Evolutionary conservation across 768 basidiomycete species (phyloP), one percentile per base, ranked within the genome.

Genomic region (Boletus rufocinnamomeus): DNA sequence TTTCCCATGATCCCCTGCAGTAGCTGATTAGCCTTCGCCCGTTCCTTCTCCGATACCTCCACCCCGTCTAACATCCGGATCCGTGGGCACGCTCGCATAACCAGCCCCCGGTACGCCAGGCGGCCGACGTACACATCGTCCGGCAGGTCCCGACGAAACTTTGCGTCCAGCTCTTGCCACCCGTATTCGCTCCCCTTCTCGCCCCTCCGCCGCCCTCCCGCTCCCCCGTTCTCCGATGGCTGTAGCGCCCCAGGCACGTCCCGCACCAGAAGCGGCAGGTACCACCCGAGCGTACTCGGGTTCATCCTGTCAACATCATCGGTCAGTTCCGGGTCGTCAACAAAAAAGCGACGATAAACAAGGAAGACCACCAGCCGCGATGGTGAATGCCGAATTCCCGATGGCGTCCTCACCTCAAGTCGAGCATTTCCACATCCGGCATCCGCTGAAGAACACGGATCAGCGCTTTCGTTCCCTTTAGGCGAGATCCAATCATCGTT

Each of bases 211-310:
- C 51, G 55, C 62, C 43, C 63, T 47, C 62, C 65, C 59, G 41
- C 59, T 47, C 45, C 51, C 27, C 65, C 66, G 62, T 68, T 59
- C 60, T 83, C 84, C 23, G 83, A 84, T 34, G 87, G 85, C 66
- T 87, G 85, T 66, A 87, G 71, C 57, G 84, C 88, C 11, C 85
- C 87, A 64, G 84, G 84, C 52, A 83, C 77, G 65, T 87, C 85
- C 63, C 82, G 79, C 57, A 91, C 85, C 52, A 95, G 80, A 54
- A 98, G 75, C 25, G 97, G 94, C 35, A 97, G 80, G 74, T 99
- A 98, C 89, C 93, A 96, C 7, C 92, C 92, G 13, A 98, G 85
- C 21, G 95, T 98, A 64, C 91, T 93, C 54, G 97, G 95, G 69
- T 99, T 99, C 94, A 98, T 97, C 74, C 88, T 84, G 65, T 48